A percentile compares a stretch with the other conserved stretches of the same genome.
phyloP scores from a whole-genome alignment of 495 filamentous ascomycete genomes.

The Neurospora sp. region DNA sequence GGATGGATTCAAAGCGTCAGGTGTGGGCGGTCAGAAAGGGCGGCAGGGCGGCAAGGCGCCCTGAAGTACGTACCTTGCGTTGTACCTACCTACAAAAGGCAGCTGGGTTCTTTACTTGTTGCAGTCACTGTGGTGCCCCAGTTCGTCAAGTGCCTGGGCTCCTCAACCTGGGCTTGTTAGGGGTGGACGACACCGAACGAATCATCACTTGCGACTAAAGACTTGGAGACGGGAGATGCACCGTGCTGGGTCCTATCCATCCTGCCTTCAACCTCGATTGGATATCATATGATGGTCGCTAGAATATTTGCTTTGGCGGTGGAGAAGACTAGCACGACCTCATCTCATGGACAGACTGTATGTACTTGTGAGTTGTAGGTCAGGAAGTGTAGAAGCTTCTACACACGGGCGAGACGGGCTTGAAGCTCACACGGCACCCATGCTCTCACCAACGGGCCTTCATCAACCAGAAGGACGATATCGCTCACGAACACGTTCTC shows the following conservation, averaged over 20 bases:
- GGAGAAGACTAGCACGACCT: background rate
- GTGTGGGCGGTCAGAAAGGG: background rate
- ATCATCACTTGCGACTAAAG: background rate
- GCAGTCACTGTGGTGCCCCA: background rate
- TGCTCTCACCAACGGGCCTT: background rate
- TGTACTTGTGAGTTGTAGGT: background rate
- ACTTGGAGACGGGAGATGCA: background rate
- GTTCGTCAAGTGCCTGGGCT: background rate
- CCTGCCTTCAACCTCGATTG: background rate
- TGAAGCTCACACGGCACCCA: background rate
- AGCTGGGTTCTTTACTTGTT: background rate
- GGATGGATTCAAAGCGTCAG: background rate
- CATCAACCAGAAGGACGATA: background rate
- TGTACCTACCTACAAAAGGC: background rate
- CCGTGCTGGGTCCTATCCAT: background rate
- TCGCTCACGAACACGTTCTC: background rate
- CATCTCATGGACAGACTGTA: background rate
- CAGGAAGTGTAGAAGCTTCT: background rate
- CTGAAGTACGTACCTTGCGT: background rate
- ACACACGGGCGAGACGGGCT: background rate
- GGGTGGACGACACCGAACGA: background rate
- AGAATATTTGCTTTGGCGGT: background rate
- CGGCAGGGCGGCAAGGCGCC: background rate
- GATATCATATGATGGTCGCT: background rate
- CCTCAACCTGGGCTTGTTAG: background rate